A percentile compares a stretch with the other conserved stretches of the same genome.
Evolutionary conservation across 768 basidiomycete species (phyloP).

Genomic region (Leccinellum rugosiceps): DNA sequence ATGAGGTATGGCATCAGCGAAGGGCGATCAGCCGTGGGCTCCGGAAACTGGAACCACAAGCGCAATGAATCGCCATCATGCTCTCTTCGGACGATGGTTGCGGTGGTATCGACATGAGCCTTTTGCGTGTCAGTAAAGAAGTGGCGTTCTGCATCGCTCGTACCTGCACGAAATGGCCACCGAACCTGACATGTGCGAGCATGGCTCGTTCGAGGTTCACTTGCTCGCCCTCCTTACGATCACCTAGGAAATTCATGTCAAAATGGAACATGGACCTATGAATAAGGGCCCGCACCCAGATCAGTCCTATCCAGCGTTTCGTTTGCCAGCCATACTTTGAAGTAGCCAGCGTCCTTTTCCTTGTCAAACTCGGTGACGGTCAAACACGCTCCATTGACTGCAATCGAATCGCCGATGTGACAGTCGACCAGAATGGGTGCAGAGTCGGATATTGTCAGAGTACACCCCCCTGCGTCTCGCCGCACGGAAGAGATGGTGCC

Average conservation of each 20-base stretch:
- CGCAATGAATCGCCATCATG: constrained; percentile 89
- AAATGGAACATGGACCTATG: constrained; percentile 27
- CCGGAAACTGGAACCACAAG: constrained; percentile 72
- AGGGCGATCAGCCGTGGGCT: constrained; percentile 52
- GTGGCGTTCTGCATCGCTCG: constrained; percentile 6
- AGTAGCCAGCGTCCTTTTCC: constrained; percentile 65
- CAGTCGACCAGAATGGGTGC: constrained; percentile 82
- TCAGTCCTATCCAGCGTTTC: constrained; percentile 92
- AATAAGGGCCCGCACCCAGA: constrained; percentile 53
- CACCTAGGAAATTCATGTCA: constrained; percentile 47
- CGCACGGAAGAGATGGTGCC: constrained; percentile 68
- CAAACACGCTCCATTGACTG: constrained; percentile 83
- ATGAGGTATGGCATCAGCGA: constrained; percentile 81
- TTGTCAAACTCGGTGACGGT: constrained; percentile 86
- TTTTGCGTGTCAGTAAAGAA: constrained; percentile 28
- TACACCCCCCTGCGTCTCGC: constrained; percentile 73
- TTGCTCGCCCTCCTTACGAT: constrained; percentile 71
- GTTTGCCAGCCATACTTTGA: constrained; percentile 93
- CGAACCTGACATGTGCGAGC: constrained; percentile 87
- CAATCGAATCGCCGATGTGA: constrained; percentile 91
- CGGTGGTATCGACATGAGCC: constrained; percentile 94
- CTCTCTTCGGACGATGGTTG: constrained; percentile 59
- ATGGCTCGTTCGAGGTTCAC: constrained; percentile 95
- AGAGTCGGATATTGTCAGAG: constrained; percentile 70
- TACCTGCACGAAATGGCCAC: constrained; percentile 96